Conservation (phyloP, 345 rosid species). For the Acer negundo region DNA sequence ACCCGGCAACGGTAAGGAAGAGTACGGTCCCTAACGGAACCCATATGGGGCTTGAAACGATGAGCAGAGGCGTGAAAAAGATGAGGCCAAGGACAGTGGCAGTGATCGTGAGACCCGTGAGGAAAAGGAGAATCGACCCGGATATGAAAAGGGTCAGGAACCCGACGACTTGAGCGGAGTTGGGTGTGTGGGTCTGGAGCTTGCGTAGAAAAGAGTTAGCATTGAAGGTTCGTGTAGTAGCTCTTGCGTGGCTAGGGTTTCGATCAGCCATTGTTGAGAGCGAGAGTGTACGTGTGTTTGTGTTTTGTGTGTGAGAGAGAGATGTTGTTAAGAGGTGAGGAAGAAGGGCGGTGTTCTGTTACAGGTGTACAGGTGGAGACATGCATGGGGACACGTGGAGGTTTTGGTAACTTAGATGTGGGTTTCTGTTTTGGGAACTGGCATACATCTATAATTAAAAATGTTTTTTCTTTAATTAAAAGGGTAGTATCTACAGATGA, state of each 20-base stretch:
- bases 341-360: not conserved
- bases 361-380: slow-evolving; percentile 29
- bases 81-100: slow-evolving; percentile 47
- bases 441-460: no score
- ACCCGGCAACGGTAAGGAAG: slow-evolving; percentile 37
- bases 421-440: not conserved
- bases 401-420: slow-evolving; percentile 14
- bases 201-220: slow-evolving; percentile 41
- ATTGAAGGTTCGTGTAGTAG: slow-evolving; percentile 21
- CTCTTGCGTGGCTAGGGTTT: slow-evolving; percentile 25
- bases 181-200: slow-evolving; percentile 52
- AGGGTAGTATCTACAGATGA: no score
- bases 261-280: slow-evolving; percentile 32
- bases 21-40: slow-evolving; percentile 48
- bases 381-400: slow-evolving; percentile 38
- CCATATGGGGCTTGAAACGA: slow-evolving; percentile 81
- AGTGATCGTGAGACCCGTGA: slow-evolving; percentile 61
- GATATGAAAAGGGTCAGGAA: slow-evolving; percentile 56
- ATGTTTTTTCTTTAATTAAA: no score
- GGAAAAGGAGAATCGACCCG: slow-evolving; percentile 62
- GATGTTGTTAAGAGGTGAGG: not conserved
- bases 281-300: not conserved
- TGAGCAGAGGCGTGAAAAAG: slow-evolving; percentile 57
- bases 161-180: slow-evolving; percentile 61
- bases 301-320: no score